Base-by-base conservation (phyloP, 345 rosid genomes). In the Aurinia saxatilis region DNA sequence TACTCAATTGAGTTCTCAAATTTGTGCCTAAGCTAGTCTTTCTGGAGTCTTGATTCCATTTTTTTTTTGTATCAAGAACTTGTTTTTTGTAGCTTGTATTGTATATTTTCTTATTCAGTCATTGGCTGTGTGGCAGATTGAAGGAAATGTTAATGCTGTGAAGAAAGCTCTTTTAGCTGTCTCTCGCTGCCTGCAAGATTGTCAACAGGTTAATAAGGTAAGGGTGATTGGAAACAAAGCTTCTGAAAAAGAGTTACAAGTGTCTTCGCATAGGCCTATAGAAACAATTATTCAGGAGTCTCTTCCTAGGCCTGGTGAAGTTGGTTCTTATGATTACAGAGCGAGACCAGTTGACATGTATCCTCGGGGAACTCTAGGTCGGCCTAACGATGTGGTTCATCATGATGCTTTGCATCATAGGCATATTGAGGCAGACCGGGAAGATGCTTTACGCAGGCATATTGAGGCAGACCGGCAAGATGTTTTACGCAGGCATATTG, bases 181-280 rank as follows among this genome's bases (percentile, higher is more conserved):
- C 46, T 85, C 98, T 60, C 76, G 80, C 25, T 55, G 95, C 59
- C 86, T 91, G 68, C 98, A 88, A 82, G 95, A 80, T 38, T 84
- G 84, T 75, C 78, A 79, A 40, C 68, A 48, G 3, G 37, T 62
- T 37, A 55, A 69, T 36, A 69, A 46, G 73, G 27, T 54, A 46
- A 69, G 73, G 68, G 27, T 53, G 49, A 63, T 69, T 0, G 85
- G 82, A 59, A 77, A 60, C 75, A 80, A 75, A 54, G 65, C 71
- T 1, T 30, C 29, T 23, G 68, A 69, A 2, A 54, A 37, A 5
- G 68, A 69, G 57, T 37, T 15, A 15, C 74, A 56, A 15, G 74
- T 63, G 48, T 53, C 67, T 65, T 46, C 68, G 16, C 65, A 60
- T 46, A 73, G 80, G 36, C 56, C 72, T 6, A 41, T 61, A 47